Evolutionary conservation across 352 stramenopile species (phyloP).

Genomic region (Globisporangium nunn): DNA sequence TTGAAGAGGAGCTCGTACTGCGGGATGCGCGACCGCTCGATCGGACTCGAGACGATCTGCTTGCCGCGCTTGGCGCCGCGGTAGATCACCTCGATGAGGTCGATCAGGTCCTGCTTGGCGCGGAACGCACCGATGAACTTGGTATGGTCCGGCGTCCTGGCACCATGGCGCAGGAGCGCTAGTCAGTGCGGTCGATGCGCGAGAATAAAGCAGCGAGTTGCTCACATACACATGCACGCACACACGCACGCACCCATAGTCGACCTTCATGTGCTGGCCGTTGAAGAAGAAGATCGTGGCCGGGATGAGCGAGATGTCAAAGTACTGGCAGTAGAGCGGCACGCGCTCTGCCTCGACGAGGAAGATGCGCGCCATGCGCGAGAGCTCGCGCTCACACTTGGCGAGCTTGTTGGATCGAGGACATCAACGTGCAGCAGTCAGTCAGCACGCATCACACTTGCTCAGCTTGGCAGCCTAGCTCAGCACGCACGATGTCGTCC

Average conservation of each 20-base stretch:
- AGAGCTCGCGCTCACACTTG: constrained; percentile 70
- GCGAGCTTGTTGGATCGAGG: constrained; percentile 31
- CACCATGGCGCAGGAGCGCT: too few relatives aligned
- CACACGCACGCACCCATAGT: constrained; percentile 58
- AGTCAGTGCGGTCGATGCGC: background rate
- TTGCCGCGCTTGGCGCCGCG: constrained; percentile 72
- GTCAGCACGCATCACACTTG: too few relatives aligned
- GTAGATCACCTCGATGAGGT: constrained; percentile 86
- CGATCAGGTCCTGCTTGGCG: constrained; percentile 75
- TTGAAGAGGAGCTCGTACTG: constrained; percentile 82
- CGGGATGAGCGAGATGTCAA: constrained; percentile 83
- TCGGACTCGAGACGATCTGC: constrained; percentile 71
- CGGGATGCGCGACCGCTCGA: constrained; percentile 68
- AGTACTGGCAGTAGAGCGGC: constrained; percentile 84
- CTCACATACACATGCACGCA: background rate
- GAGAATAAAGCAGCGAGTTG: background rate
- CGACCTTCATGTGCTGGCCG: constrained; percentile 85
- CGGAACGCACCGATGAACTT: constrained; percentile 85
- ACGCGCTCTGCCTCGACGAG: constrained; percentile 64
- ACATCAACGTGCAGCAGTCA: too few relatives aligned
- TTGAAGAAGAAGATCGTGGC: constrained; percentile 87
- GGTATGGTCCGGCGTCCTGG: constrained; percentile 76
- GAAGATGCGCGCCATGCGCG: constrained; percentile 70
- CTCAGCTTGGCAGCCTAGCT: background rate
- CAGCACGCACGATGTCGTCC: constrained; percentile 63